Evolutionary conservation across 257 asterid species (phyloP), one percentile per base, ranked within the genome.

Genomic region (Nicotiana obtusifolia): DNA sequence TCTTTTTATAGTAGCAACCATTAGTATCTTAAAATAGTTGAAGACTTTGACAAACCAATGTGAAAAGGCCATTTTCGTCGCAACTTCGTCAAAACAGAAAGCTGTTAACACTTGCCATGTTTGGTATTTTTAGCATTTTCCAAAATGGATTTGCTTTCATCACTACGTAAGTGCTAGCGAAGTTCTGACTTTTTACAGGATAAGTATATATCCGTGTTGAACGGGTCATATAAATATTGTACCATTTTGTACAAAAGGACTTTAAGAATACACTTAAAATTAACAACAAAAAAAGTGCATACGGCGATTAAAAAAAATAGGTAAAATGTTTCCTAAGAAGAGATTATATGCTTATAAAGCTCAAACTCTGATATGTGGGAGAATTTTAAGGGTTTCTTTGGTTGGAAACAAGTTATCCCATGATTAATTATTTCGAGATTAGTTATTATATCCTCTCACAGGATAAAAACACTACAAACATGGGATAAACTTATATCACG

Each of bases 391-490:
- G 47, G 0, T 2, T 7, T 0, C 10, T 37, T 37, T 7, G 47
- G 47, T 37, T 7, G 10, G 10, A 37, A 37, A 37, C 0, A 37
- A 37, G 10, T 37, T 37, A 37, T 37, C 7, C 0, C 41, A 35
- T 35, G 7, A 37, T 37, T 37, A 37, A 37, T 7, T 37, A 37
- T 37, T 37, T 7, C 0, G 10, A 0, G 3, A 7, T 7, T 7
- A 37, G 47, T 37, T 37, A 37, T 37, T 1, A 3, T 0, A 7
- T 0, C 10, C 0, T 7, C 2, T 0, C 2, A 6, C 2, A 7
- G 3, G 10, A 7, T 37, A 7, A 37, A 37, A 37, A 7, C 1
- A 6, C 47, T 37, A 37, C 0, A 37, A 37, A 7, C 10, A 1
- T 3, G 10, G 47, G 1, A 37, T 37, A 37, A 37, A n/a, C n/a